phyloP scores from a whole-genome alignment of 495 filamentous ascomycete genomes.

The Penicillium nucicola region DNA sequence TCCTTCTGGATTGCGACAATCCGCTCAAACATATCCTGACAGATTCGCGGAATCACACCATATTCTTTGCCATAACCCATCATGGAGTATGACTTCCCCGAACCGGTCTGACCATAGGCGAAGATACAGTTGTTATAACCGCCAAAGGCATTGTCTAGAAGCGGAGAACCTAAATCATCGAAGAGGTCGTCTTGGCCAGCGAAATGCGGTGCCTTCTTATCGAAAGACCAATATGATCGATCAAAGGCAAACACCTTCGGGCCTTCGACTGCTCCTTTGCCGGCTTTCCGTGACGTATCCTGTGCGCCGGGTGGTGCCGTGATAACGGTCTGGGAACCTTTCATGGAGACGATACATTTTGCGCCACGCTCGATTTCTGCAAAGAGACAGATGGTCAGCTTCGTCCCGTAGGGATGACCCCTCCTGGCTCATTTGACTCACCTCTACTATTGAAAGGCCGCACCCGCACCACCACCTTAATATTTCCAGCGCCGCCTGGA shows the following conservation, averaged over 20 bases:
- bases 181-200: conserved; percentile 90
- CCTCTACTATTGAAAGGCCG: conserved; percentile 93
- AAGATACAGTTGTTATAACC: conserved; percentile 99
- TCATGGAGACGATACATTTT: conserved; percentile 99
- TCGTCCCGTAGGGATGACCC: background rate
- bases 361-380: conserved; percentile 82
- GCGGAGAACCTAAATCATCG: conserved; percentile 79
- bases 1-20: conserved; percentile 75
- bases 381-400: background rate
- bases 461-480: conserved; percentile 98
- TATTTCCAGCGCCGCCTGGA: conserved; percentile 85
- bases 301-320: conserved; percentile 67
- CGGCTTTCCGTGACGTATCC: conserved; percentile 55
- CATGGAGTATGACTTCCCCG: conserved; percentile 99
- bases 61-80: conserved; percentile 98
- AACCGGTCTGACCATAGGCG: conserved; percentile 97
- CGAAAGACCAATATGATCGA: conserved; percentile 96
- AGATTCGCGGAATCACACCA: conserved; percentile 97
- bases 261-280: conserved; percentile 65
- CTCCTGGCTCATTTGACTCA: conserved; percentile 39
- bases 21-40: conserved; percentile 92
- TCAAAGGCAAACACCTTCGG: conserved; percentile 94
- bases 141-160: conserved; percentile 97
- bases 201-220: conserved; percentile 74
- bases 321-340: conserved; percentile 84